phyloP scores from a whole-genome alignment of 148 eudicot species.

The Diospyros kaki region DNA sequence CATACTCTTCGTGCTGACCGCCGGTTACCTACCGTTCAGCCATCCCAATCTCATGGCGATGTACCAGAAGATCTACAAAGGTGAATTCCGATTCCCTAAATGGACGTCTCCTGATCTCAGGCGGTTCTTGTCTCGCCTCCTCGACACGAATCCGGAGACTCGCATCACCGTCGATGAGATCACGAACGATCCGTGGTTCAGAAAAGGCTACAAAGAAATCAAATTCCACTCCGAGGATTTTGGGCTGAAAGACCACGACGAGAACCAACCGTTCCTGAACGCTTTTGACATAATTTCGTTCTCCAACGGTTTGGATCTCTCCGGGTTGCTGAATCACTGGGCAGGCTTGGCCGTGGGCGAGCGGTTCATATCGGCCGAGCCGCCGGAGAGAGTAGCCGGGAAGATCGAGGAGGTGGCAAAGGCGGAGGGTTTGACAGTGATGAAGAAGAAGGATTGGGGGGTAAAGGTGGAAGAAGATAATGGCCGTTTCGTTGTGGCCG shows the following conservation, averaged over 20 bases:
- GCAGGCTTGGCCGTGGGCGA: constrained; percentile 8
- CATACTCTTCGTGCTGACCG: constrained; percentile 17
- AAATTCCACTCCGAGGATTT: background rate
- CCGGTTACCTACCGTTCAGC: constrained; percentile 19
- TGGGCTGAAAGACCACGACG: constrained; percentile 5
- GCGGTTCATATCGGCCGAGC: constrained; percentile 18
- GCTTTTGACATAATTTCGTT: constrained; percentile 35
- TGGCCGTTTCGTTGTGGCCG: constrained; percentile 18
- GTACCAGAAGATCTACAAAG: constrained; percentile 19
- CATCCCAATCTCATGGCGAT: constrained; percentile 22
- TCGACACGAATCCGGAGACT: constrained; percentile 14
- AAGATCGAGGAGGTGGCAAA: constrained; percentile 24
- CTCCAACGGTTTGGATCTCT: constrained; percentile 24
- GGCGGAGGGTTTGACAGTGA: constrained; percentile 14
- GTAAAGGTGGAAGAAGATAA: constrained; percentile 26
- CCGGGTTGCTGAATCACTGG: constrained; percentile 16
- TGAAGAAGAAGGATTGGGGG: constrained; percentile 22
- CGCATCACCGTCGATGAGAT: constrained; percentile 18
- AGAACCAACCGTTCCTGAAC: constrained; percentile 13
- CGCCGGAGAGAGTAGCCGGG: constrained; percentile 22
- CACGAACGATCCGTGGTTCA: constrained; percentile 3
- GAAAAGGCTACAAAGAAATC: background rate
- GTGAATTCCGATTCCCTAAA: constrained; percentile 6
- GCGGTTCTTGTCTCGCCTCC: constrained; percentile 20
- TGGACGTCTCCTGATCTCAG: constrained; percentile 19